Conservation (phyloP, 805 yeast species). For the Pichia sporocuriosa region DNA sequence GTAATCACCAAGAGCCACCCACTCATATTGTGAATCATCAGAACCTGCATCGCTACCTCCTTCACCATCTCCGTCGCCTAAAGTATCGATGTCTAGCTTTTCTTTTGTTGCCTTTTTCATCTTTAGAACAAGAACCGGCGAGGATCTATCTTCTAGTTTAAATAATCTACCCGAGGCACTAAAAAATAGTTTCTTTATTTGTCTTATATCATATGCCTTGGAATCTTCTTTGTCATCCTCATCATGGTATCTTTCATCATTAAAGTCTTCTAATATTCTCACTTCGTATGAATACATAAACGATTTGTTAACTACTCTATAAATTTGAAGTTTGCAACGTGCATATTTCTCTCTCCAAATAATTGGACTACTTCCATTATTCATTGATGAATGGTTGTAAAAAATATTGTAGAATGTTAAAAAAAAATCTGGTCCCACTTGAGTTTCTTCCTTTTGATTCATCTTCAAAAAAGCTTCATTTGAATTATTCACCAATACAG, state of each 20-base stretch:
- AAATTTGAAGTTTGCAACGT: conserved; percentile 41
- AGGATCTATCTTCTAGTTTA: conserved; percentile 50
- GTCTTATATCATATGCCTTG: conserved; percentile 32
- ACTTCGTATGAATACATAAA: conserved; percentile 38
- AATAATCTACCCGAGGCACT: conserved; percentile 64
- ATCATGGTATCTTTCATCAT: conserved; percentile 72
- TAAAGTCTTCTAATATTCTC: conserved; percentile 47
- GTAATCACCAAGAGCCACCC: conserved; percentile 48
- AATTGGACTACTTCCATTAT: conserved; percentile 32
- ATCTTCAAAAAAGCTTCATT: conserved; percentile 24
- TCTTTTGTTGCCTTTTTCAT: conserved; percentile 22
- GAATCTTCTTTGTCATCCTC: conserved; percentile 37
- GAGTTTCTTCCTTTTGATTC: conserved; percentile 13
- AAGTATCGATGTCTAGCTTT: conserved; percentile 11
- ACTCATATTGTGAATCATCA: conserved; percentile 25
- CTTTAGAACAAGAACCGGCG: conserved; percentile 65
- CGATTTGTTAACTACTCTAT: conserved; percentile 20
- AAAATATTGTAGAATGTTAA: conserved; percentile 57
- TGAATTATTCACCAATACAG: conserved; percentile 37
- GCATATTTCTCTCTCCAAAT: conserved; percentile 73
- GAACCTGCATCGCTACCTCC: conserved; percentile 11
- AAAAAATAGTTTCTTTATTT: conserved; percentile 51
- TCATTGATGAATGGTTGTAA: conserved; percentile 42
- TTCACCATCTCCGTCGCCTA: conserved; percentile 6
- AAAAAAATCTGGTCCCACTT: conserved; percentile 56